These are phyloP conservation scores for Mucor indicus DNA, from an alignment of 371 early-diverging fungal genomes.

Conservation along the genomic window DNA sequence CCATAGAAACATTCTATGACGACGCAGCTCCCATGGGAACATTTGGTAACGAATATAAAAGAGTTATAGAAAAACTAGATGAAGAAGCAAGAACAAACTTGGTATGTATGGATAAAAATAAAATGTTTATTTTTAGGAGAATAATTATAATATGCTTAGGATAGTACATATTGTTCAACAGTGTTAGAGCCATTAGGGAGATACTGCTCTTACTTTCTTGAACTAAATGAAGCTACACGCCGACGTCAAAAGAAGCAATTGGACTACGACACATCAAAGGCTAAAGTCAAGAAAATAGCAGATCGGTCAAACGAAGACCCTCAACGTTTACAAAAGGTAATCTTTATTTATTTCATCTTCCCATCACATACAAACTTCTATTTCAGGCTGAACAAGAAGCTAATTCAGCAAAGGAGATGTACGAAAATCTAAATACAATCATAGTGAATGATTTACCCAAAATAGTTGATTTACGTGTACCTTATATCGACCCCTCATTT, in stretches of 20 bases:
- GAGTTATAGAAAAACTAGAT: slow-evolving; percentile 75
- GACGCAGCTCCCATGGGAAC: slow-evolving; percentile 42
- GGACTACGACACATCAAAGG: slow-evolving; percentile 82
- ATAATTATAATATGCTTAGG: too few relatives aligned
- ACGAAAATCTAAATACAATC: slow-evolving; percentile 78
- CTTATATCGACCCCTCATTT: slow-evolving; percentile 90
- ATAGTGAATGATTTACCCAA: slow-evolving; percentile 87
- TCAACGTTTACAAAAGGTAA: slow-evolving; percentile 57
- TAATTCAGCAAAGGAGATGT: slow-evolving; percentile 71
- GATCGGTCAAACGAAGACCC: slow-evolving; percentile 82
- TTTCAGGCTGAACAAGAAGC: slow-evolving; percentile 77
- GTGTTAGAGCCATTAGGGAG: slow-evolving; percentile 88
- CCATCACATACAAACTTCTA: too few relatives aligned
- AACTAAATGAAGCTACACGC: slow-evolving; percentile 88
- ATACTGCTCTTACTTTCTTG: slow-evolving; percentile 86
- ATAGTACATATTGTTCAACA: slow-evolving; percentile 75
- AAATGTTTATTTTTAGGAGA: not conserved
- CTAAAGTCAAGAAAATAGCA: slow-evolving; percentile 74
- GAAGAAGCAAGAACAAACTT: slow-evolving; percentile 74
- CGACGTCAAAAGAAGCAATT: slow-evolving; percentile 82
- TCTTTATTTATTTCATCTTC: not conserved
- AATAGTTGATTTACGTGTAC: slow-evolving; percentile 82
- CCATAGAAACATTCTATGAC: slow-evolving; percentile 71
- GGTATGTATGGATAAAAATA: slow-evolving; percentile 47
- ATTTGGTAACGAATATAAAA: slow-evolving; percentile 65